phyloP scores from a whole-genome alignment of 2,329 filamentous ascomycete genomes.

The Chaetomium globosum region DNA sequence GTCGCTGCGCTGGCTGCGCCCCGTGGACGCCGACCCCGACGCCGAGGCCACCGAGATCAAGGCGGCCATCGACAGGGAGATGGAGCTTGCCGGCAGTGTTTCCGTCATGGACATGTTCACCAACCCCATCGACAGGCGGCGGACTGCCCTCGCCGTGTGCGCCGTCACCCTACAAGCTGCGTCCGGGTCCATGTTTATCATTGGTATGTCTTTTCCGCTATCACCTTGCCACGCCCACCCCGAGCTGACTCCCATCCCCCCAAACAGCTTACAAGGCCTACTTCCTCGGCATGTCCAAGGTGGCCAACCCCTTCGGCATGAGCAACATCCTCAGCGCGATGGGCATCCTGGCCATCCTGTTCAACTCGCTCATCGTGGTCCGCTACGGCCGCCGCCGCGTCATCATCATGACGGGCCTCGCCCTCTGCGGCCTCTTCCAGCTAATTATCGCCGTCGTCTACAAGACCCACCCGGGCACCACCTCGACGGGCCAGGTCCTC shows the following conservation, averaged over 20 bases:
- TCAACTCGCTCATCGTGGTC: slow-evolving; percentile 58
- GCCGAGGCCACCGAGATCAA: slow-evolving; percentile 46
- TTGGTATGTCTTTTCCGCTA: slow-evolving; percentile 44
- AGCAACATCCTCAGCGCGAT: slow-evolving; percentile 57
- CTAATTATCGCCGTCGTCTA: slow-evolving; percentile 58
- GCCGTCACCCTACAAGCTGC: slow-evolving; percentile 56
- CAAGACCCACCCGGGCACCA: slow-evolving; percentile 46
- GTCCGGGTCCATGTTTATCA: slow-evolving; percentile 59
- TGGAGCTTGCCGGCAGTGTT: slow-evolving; percentile 40
- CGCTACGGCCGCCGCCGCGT: slow-evolving; percentile 56
- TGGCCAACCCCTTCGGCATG: slow-evolving; percentile 59
- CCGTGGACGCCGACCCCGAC: slow-evolving; percentile 40
- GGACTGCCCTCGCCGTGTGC: slow-evolving; percentile 53
- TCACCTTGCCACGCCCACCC: not conserved
- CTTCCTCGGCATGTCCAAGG: slow-evolving; percentile 62
- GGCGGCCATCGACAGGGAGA: slow-evolving; percentile 44
- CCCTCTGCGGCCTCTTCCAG: slow-evolving; percentile 57
- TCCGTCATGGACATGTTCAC: slow-evolving; percentile 52
- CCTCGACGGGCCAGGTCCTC: slow-evolving; percentile 50
- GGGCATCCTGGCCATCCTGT: slow-evolving; percentile 57
- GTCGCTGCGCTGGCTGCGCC: slow-evolving; percentile 44
- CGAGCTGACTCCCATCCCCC: too few relatives aligned
- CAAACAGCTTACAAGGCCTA: slow-evolving; percentile 56
- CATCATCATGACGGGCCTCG: slow-evolving; percentile 55
- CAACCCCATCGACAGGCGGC: slow-evolving; percentile 55